Evolutionary conservation across 1,139 yeast species (phyloP), one percentile per base, ranked within the genome.

Genomic region (Yamadazyma pseudoaaseri): DNA sequence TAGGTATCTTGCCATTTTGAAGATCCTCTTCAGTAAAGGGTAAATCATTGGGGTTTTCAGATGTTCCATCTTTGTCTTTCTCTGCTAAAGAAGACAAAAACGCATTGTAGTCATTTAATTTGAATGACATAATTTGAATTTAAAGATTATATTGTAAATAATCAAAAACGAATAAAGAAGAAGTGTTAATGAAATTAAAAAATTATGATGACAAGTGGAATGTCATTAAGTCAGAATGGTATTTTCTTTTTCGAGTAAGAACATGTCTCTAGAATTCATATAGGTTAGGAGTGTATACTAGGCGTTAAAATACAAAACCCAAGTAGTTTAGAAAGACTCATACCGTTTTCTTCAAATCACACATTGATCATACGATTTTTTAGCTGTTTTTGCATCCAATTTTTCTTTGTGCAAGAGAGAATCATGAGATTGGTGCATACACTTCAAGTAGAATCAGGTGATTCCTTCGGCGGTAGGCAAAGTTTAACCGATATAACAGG

Each of bases 51-150:
- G 27, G n/a, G 3, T 7, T 11, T 10, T 22, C 10, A 12, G 12
- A 4, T 7, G 21, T 11, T 9, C 21, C 16, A 3, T 24, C 37
- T 27, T 38, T 42, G 23, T 49, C 49, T 37, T 50, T 55, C 15
- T 59, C 65, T 32, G 47, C 57, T 32, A 61, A 44, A 4, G 64
- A 54, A 5, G 56, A 46, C 38, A 61, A 43, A 35, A 55, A 62
- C 6, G 61, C 56, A 42, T 58, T 57, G 36, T 61, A 62, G 37
- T 62, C 66, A 42, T 59, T 56, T 31, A 59, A 35, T 33, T 47
- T 57, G 39, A 56, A 61, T 26, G 64, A 48, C 69, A 61, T 61
- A 13, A 21, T 37, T 7, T 12, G 10, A 18, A 18, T 18, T 18
- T 10, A n/a, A n/a, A n/a, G n/a, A n/a, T n/a, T n/a, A n/a, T n/a